A percentile compares a stretch with the other conserved stretches of the same genome.
Conservation (phyloP, 345 rosid species). For the Pistacia atlantica region DNA sequence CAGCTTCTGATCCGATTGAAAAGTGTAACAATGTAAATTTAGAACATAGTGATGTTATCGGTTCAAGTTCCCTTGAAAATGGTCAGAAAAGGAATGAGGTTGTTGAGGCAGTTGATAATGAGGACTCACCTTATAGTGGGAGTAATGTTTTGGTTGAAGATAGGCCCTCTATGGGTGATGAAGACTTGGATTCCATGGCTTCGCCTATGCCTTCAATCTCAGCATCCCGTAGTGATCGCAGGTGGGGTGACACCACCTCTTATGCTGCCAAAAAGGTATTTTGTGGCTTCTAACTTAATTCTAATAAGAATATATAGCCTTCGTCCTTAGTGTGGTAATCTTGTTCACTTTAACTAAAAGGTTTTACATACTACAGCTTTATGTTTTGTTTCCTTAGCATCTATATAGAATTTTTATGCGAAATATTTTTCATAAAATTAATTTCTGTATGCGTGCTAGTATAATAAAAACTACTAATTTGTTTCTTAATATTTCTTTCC, state of each 20-base stretch:
- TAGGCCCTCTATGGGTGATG: constrained; percentile 48
- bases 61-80: constrained; percentile 45
- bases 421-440: not conserved
- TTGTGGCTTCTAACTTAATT: not conserved
- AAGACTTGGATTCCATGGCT: constrained; percentile 47
- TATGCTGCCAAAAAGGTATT: constrained; percentile 80
- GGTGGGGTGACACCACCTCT: constrained; percentile 80
- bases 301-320: not conserved
- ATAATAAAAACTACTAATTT: not conserved
- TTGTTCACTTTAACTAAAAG: not conserved
- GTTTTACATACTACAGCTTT: not conserved
- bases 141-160: constrained; percentile 42
- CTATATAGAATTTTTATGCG: not conserved
- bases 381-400: not conserved
- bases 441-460: not conserved
- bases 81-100: constrained; percentile 35
- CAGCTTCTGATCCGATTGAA: constrained; percentile 42
- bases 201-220: constrained; percentile 52
- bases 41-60: constrained; percentile 20
- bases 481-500: not conserved
- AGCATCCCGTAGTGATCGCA: constrained; percentile 47
- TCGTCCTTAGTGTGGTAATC: not conserved
- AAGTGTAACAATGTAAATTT: constrained; percentile 28
- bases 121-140: constrained; percentile 81
- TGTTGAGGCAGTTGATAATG: constrained; percentile 43